Base-by-base conservation (phyloP, 371 early-diverging fungal genomes). In the Circinella minor region DNA sequence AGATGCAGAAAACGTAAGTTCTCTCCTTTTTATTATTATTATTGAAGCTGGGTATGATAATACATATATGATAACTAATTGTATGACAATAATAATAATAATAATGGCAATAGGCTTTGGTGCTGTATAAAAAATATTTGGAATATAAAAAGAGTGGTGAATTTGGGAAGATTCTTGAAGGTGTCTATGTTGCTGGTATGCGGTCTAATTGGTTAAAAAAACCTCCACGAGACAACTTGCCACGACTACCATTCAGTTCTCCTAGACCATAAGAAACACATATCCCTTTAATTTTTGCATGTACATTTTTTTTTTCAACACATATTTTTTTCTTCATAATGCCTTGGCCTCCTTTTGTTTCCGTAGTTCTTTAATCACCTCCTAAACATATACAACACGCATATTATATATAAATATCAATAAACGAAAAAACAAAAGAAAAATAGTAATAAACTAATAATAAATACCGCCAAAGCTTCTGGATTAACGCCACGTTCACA, bases 401-500 rank as follows among this genome's bases (percentile, higher is more conserved):
- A 43, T 43, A 11, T 27, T 11, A 43, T 11, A 43, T 6, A 43
- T 43, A 43, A 10, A n/a, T 27, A 57, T 34, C 4, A 48, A 48
- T 10, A 3, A 20, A 63, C 5, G 91, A 47, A 96, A 80, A 15
- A 57, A 57, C 57, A 34, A 57, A 13, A 18, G 34, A 57, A 57
- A 57, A 34, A 57, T 5, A 34, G 15, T 17, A 51, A 51, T 5
- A 51, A 14, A 51, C 5, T 4, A 51, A n/a, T 51, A 51, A 14
- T 57, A 6, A 74, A 65, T 74, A 89, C 90, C 3, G 95, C 93
- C 17, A 95, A 78, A 6, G 94, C 94, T 77, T 94, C 94, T 9
- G 95, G 95, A 74, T 95, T 93, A 27, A 90, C 93, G 18, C 94
- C 94, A 17, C 77, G 75, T 70, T 94, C 94, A 72, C 88, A 89